Base-by-base conservation (phyloP, 768 basidiomycete species). In the Boletus rubescentipes region DNA sequence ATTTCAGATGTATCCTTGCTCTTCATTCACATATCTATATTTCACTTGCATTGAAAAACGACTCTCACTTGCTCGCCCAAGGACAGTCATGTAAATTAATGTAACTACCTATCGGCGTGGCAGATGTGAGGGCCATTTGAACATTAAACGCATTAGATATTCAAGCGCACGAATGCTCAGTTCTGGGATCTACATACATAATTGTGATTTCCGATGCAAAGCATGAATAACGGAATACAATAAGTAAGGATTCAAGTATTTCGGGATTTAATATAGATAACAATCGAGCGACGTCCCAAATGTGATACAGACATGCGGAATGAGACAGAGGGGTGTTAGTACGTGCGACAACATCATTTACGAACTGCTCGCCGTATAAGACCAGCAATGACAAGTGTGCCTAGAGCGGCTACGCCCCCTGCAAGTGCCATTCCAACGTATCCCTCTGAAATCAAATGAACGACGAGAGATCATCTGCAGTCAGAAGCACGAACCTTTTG, bases 371-470 rank as follows among this genome's bases (percentile, higher is more conserved):
- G 90, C 84, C 91, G 89, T 83, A 93, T 79, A 66, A 92, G 75
- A 74, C 83, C 75, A 68, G 90, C 87, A 51, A 92, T 53, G 53
- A 89, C 68, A 44, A 93, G 70, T 30, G 89, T 85, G 47, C 92
- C 90, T 20, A 96, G 64, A 14, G 96, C 94, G 14, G 91, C 93
- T 38, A 82, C 87, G 50, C 94, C 93, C 46, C 95, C 95, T 18
- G 86, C 92, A 39, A 99, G 78, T 14, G 94, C 97, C 88, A 99
- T 93, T 43, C 97, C 97, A 46, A 98, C 91, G 70, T 98, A 98
- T n/a, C 95, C 95, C 72, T 99, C 96, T 95, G 69, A 7, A 34
- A 45, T 46, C 29, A 30, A 43, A 46, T 38, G 34, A 42, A 57
- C 12, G 52, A 29, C 41, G 16, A 26, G 35, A 11, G 21, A 29